Evolutionary conservation across 140 eudicot genomes (phyloP).

Genomic region (Bidens hawaiensis): DNA sequence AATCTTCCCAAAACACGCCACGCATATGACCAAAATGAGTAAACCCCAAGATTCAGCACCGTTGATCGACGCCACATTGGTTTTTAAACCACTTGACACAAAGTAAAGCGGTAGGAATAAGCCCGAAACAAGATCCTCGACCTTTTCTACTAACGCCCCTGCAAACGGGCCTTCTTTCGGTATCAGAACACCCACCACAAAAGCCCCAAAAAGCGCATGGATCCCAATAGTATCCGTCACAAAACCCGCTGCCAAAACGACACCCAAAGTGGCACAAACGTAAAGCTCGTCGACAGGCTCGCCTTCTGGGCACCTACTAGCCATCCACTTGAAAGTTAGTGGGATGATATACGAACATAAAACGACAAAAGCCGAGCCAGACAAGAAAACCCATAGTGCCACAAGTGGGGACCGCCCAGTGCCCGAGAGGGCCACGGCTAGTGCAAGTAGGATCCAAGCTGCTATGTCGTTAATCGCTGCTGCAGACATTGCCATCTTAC

Average conservation of each 20-base stretch:
- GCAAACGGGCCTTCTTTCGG: no score
- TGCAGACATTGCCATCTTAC: slow-evolving; percentile 93
- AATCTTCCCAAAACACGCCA: slow-evolving; percentile 74
- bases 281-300: slow-evolving; percentile 81
- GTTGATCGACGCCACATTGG: slow-evolving; percentile 65
- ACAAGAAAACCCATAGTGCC: slow-evolving; percentile 69
- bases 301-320: slow-evolving; percentile 59
- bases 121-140: no score
- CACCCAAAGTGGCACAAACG: no score
- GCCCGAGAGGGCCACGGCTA: slow-evolving; percentile 84
- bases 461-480: slow-evolving; percentile 91
- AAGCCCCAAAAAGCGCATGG: slow-evolving; percentile 88
- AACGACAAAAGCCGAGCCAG: slow-evolving; percentile 51
- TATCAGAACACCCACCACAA: slow-evolving; percentile 69
- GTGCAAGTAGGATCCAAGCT: slow-evolving; percentile 85
- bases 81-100: slow-evolving; percentile 84
- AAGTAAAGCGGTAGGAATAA: slow-evolving; percentile 77
- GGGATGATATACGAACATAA: slow-evolving; percentile 32
- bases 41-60: slow-evolving; percentile 87
- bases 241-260: no score
- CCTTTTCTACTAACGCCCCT: no score
- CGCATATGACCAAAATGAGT: slow-evolving; percentile 62
- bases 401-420: slow-evolving; percentile 51
- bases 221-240: no score
- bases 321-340: slow-evolving; percentile 65